phyloP scores from a whole-genome alignment of 768 basidiomycete genomes.

The Dictyophora rubrovolvata region DNA sequence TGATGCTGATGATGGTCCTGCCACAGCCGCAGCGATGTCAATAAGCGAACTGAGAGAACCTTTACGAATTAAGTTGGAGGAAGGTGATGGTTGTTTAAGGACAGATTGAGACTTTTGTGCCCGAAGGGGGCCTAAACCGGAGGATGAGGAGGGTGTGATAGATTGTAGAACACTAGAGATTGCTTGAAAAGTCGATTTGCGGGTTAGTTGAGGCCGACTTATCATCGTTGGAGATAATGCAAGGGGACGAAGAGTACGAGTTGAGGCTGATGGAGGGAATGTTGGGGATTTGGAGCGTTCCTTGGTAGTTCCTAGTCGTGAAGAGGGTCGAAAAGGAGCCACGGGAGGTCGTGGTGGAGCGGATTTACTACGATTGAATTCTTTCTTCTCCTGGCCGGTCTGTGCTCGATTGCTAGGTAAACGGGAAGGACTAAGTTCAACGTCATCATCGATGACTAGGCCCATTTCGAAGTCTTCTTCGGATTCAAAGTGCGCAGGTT shows the following conservation, averaged over 20 bases:
- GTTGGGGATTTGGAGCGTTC: slow-evolving; percentile 67
- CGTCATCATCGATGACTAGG: slow-evolving; percentile 73
- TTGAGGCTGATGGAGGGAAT: slow-evolving; percentile 60
- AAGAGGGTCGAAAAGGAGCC: slow-evolving; percentile 50
- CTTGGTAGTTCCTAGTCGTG: slow-evolving; percentile 37
- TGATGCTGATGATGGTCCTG: slow-evolving; percentile 28
- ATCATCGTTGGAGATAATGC: slow-evolving; percentile 55
- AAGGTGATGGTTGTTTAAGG: slow-evolving; percentile 65
- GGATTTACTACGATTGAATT: slow-evolving; percentile 42
- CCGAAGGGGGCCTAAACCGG: slow-evolving; percentile 59
- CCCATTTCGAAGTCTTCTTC: slow-evolving; percentile 76
- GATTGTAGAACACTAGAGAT: slow-evolving; percentile 33
- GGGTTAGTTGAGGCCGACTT: slow-evolving; percentile 34
- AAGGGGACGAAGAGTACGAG: slow-evolving; percentile 50
- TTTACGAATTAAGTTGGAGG: slow-evolving; percentile 54
- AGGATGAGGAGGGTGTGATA: slow-evolving; percentile 29
- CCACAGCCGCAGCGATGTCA: slow-evolving; percentile 38
- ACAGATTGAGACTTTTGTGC: slow-evolving; percentile 80
- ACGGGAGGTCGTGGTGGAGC: slow-evolving; percentile 39
- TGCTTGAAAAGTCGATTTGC: slow-evolving; percentile 52
- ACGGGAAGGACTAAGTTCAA: slow-evolving; percentile 71
- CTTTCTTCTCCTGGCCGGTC: slow-evolving; percentile 34
- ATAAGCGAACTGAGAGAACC: slow-evolving; percentile 70
- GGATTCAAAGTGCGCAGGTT: slow-evolving; percentile 47
- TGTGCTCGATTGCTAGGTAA: slow-evolving; percentile 31